phyloP scores from a whole-genome alignment of 768 basidiomycete genomes.

The Termitomyces titanicus region DNA sequence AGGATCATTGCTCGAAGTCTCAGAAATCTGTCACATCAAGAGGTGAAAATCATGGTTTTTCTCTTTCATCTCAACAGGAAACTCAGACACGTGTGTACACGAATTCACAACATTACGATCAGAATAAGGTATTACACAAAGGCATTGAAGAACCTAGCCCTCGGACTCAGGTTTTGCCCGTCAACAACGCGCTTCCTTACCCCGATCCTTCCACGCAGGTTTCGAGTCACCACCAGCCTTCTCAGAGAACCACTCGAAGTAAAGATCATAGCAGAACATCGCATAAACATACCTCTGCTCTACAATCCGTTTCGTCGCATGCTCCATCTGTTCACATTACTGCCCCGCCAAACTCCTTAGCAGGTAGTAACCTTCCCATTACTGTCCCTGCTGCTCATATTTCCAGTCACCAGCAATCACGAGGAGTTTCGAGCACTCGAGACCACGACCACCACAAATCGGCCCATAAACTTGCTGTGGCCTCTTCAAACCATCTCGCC shows the following conservation, averaged over 20 bases:
- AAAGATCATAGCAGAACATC: conserved; percentile 2
- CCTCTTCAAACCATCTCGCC: neutral
- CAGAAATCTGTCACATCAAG: neutral
- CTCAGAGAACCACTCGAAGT: neutral
- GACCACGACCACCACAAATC: neutral
- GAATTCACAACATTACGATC: neutral
- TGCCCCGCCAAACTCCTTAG: neutral
- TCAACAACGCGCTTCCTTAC: neutral
- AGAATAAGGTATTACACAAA: neutral
- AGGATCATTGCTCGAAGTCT: neutral
- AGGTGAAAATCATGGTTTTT: neutral
- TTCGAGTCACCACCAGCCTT: neutral
- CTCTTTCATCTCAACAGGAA: neutral
- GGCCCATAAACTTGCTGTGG: neutral
- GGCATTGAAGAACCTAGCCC: neutral
- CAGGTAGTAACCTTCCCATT: neutral
- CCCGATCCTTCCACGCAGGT: neutral
- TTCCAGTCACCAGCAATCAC: neutral
- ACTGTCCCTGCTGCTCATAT: neutral
- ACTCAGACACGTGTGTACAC: neutral
- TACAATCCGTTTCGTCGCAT: neutral
- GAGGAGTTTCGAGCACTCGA: neutral
- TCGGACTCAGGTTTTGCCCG: neutral
- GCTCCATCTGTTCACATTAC: neutral
- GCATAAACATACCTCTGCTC: neutral